Conservation (phyloP, 371 early-diverging fungal genomes). For the Choanephora cucurbitarum region DNA sequence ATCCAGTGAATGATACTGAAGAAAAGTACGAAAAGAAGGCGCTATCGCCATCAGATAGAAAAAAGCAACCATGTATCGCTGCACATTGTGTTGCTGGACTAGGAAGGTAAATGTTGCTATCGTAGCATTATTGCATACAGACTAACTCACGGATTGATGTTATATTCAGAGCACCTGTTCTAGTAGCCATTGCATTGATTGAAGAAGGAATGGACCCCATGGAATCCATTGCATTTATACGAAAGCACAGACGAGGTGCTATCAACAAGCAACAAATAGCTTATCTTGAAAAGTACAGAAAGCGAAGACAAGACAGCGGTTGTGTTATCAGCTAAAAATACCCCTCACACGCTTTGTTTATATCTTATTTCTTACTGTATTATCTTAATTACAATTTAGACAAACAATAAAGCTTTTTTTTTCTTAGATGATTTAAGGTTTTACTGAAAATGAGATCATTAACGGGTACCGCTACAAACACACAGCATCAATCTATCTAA, state of each 20-base stretch:
- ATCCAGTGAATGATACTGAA: conserved; percentile 15
- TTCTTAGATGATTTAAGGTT: too few relatives aligned
- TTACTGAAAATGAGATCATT: too few relatives aligned
- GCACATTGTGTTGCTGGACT: conserved; percentile 85
- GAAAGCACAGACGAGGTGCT: conserved; percentile 74
- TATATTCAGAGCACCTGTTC: conserved; percentile 56
- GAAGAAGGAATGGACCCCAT: conserved; percentile 79
- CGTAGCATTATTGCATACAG: too few relatives aligned
- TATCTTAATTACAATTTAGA: too few relatives aligned
- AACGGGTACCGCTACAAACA: too few relatives aligned
- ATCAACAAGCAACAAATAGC: conserved; percentile 74
- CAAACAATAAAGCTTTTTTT: too few relatives aligned
- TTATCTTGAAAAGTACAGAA: conserved; percentile 67
- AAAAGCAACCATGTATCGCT: conserved; percentile 63
- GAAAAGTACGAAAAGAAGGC: conserved; percentile 31
- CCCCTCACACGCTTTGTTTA: too few relatives aligned
- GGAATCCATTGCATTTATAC: conserved; percentile 72
- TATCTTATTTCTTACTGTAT: too few relatives aligned
- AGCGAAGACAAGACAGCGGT: conserved; percentile 4
- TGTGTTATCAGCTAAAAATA: background rate
- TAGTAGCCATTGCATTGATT: conserved; percentile 75
- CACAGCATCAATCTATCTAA: too few relatives aligned
- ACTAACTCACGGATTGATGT: background rate
- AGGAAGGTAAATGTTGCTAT: conserved; percentile 53
- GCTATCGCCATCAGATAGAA: conserved; percentile 3